Evolutionary conservation across 768 basidiomycete species (phyloP), one percentile per base, ranked within the genome.

Genomic region (Dacryopinax spathularia): DNA sequence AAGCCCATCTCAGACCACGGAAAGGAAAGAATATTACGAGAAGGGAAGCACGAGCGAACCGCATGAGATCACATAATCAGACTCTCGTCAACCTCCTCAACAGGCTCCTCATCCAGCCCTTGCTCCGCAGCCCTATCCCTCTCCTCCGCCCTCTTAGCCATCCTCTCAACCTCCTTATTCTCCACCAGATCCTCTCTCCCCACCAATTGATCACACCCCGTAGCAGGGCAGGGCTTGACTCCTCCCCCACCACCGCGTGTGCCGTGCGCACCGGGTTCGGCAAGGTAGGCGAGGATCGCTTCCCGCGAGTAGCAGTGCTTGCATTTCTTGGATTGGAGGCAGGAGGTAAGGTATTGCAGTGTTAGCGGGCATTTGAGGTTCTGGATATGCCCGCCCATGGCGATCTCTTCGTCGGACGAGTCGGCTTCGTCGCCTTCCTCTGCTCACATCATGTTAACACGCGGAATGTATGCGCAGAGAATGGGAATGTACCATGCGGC

Each of bases 301-400:
- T 74, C 80, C 44, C 76, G 79, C 1, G 90, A 91, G 76, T 87
- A 98, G 0, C 87, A 88, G 73, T 98, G 94, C 0, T 82, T 78
- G 73, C 94, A 96, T 33, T 82, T 70, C 37, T 73, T 71, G 18
- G 65, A 56, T 16, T 29, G 37, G 37, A 20, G 34, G 18, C 29
- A 62, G 37, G 31, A 25, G 25, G 16, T 18, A 4, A 48, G 27
- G 20, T 62, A 27, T 33, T 44, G 4, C 18, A 93, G 77, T 0
- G 87, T 84, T 60, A 98, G 76, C 1, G 92, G 93, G 68, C 92
- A 95, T 63, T 83, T 86, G 78, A 85, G 91, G 69, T 84, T 85
- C 70, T 89, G 88, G 5, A 85, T 87, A 31, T 85, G 80, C 27
- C 91, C 92, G 61, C 94, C 94, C 60, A 95, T 77, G 73, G 92